A percentile compares a stretch with the other conserved stretches of the same genome.
These are phyloP conservation scores for Fistulinella cinereoalba DNA, from an alignment of 1,284 basidiomycete species.

Conservation along the genomic window DNA sequence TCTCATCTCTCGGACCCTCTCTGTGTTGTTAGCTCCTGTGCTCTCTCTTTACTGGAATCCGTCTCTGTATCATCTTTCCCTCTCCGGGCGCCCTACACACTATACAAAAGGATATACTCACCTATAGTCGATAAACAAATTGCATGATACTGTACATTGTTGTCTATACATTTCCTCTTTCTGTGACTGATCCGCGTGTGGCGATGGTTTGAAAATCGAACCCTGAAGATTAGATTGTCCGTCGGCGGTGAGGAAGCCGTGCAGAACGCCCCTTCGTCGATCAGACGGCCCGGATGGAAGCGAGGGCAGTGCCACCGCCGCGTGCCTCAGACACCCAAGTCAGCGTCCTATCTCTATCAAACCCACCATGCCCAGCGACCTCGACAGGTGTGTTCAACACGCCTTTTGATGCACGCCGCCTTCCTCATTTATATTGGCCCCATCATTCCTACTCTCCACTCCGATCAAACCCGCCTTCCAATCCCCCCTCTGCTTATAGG, in stretches of 20 bases:
- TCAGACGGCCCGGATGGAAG: constrained; percentile 18
- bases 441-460: constrained; percentile 18
- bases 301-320: constrained; percentile 27
- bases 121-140: constrained; percentile 30
- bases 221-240: constrained; percentile 1
- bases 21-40: constrained; percentile 4
- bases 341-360: constrained; percentile 27
- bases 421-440: constrained; percentile 22
- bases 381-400: constrained; percentile 44
- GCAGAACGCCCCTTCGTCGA: constrained; percentile 7
- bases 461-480: too few relatives aligned
- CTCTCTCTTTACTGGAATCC: constrained; percentile 11
- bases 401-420: constrained; percentile 29
- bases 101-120: constrained; percentile 35
- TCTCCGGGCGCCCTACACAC: constrained; percentile 19
- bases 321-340: constrained; percentile 26
- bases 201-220: constrained; percentile 7
- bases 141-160: constrained; percentile 37
- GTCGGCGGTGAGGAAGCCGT: constrained; percentile 5
- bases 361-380: constrained; percentile 43
- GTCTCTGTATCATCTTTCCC: not conserved
- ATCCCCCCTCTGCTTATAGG: too few relatives aligned
- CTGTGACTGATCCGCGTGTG: constrained; percentile 21
- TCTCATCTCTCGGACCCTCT: not conserved
- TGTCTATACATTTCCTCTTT: constrained; percentile 25